Percentiles rank a stretch among this genome's conserved stretches.
These are phyloP conservation scores for Hortaea werneckii DNA, from an alignment of 2,329 filamentous ascomycete species.

Conservation along the genomic window DNA sequence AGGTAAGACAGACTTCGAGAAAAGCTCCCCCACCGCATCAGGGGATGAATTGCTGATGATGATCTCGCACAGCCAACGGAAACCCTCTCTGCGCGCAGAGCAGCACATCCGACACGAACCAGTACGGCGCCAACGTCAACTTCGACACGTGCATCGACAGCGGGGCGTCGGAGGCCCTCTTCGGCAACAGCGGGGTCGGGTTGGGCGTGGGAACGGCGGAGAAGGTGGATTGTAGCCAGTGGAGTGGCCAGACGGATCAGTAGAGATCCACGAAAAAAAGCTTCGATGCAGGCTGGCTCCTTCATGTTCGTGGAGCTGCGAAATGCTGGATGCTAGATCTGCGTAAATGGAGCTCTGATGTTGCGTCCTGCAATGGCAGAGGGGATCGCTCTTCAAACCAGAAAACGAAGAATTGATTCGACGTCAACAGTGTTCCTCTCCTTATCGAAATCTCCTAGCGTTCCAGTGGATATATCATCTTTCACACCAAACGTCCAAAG, in stretches of 20 bases:
- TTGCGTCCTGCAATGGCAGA: no score
- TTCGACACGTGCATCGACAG: slow-evolving; percentile 32
- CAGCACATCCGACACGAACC: slow-evolving; percentile 23
- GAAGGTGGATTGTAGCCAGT: slow-evolving; percentile 21
- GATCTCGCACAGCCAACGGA: slow-evolving; percentile 11
- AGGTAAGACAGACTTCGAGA: not conserved
- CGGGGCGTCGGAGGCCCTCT: slow-evolving; percentile 28
- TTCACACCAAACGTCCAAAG: no score
- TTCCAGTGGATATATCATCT: no score
- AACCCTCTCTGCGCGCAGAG: slow-evolving; percentile 31
- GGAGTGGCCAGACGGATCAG: slow-evolving; percentile 7
- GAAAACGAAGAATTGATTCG: no score
- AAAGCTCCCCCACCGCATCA: not conserved
- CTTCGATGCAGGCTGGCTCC: no score
- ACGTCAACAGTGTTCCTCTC: no score
- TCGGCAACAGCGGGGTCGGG: slow-evolving; percentile 21
- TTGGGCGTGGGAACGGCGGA: slow-evolving; percentile 23
- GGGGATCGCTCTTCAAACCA: no score
- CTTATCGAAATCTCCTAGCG: no score
- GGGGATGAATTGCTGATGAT: not conserved
- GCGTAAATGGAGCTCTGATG: no score
- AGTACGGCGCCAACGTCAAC: slow-evolving; percentile 31
- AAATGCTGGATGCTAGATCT: no score
- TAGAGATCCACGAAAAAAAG: not conserved
- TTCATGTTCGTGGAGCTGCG: no score